Conservation (phyloP, 164 flowering plant species). For the Chloranthus sessilifolius region DNA sequence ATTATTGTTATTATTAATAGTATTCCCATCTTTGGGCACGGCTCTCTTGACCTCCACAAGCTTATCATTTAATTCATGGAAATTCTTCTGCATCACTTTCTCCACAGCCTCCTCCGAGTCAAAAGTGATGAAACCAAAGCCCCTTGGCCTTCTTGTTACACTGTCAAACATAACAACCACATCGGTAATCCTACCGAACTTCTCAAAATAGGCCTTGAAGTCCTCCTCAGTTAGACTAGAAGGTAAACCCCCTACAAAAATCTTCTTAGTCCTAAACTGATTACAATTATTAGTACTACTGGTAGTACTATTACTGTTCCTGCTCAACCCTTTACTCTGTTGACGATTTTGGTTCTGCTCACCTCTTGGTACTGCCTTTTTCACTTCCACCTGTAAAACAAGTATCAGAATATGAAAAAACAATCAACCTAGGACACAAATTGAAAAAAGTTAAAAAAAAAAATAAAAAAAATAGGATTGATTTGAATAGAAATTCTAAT, state of each 20-base stretch:
- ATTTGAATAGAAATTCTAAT: too few relatives aligned
- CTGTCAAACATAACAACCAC: slow-evolving; percentile 69
- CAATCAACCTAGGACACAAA: too few relatives aligned
- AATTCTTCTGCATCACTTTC: slow-evolving; percentile 42
- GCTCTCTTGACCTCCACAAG: slow-evolving; percentile 78
- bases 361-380: slow-evolving; percentile 57
- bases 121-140: slow-evolving; percentile 74
- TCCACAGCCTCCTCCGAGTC: slow-evolving; percentile 72
- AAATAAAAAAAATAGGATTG: too few relatives aligned
- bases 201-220: slow-evolving; percentile 54
- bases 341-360: slow-evolving; percentile 38
- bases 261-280: slow-evolving; percentile 55
- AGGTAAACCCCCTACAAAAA: slow-evolving; percentile 80
- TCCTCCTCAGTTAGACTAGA: slow-evolving; percentile 51
- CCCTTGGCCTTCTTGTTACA: slow-evolving; percentile 56
- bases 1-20: not conserved
- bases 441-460: too few relatives aligned
- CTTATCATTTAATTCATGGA: slow-evolving; percentile 54
- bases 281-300: slow-evolving; percentile 10
- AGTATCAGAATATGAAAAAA: slow-evolving; percentile 1
- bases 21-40: slow-evolving; percentile 43
- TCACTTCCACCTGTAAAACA: slow-evolving; percentile 64
- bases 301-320: slow-evolving; percentile 13
- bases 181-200: slow-evolving; percentile 59
- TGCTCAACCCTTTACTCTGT: slow-evolving; percentile 20